Evolutionary conservation across 768 basidiomycete genomes (phyloP).

Genomic region (Boletus fagicola): DNA sequence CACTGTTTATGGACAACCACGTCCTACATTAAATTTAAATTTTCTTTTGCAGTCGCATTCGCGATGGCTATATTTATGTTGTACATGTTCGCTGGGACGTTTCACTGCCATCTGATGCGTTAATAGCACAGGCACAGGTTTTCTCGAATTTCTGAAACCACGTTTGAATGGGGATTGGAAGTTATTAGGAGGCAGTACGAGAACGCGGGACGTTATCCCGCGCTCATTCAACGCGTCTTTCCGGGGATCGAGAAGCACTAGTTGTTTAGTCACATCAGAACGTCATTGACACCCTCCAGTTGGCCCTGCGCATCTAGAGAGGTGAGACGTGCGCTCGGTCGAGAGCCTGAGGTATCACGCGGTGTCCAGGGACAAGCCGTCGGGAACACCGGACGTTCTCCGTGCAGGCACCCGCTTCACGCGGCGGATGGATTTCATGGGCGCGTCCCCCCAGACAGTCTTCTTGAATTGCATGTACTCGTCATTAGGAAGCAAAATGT

Average conservation of each 20-base stretch:
- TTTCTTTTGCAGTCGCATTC: conserved; percentile 6
- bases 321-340: conserved; percentile 11
- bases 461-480: conserved; percentile 10
- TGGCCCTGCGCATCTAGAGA: conserved; percentile 17
- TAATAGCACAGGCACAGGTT: conserved; percentile 1
- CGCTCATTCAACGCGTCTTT: not conserved
- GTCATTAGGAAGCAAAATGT: conserved; percentile 27
- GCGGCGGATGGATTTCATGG: not conserved
- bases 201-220: not conserved
- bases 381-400: not conserved
- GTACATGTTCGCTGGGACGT: not conserved
- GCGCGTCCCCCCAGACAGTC: conserved; percentile 22
- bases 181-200: not conserved
- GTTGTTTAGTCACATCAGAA: conserved; percentile 1
- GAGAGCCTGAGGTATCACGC: conserved; percentile 1
- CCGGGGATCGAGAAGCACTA: not conserved
- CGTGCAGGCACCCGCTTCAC: conserved; percentile 17
- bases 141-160: not conserved
- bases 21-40: conserved; percentile 12
- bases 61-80: conserved; percentile 2
- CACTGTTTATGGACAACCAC: conserved; percentile 4
- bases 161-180: conserved; percentile 17
- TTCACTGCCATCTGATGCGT: conserved; percentile 7
- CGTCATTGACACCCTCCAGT: not conserved
- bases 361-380: not conserved